Evolutionary conservation across 2,329 filamentous ascomycete species (phyloP).

Genomic region (Penicillium griseofulvum): DNA sequence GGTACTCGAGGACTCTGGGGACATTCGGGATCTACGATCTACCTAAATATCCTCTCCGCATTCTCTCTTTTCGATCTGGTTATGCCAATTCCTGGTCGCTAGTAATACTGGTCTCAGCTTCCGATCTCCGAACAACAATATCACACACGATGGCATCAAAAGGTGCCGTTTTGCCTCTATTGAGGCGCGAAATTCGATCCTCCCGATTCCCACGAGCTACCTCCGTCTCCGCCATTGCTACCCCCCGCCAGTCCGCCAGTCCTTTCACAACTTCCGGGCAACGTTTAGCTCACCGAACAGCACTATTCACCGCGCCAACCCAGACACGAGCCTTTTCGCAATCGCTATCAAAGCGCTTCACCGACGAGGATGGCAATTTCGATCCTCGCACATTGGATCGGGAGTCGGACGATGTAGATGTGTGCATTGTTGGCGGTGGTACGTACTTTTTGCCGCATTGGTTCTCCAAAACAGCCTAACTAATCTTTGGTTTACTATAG

Average conservation of each 20-base stretch:
- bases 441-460: slow-evolving; percentile 24
- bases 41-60: slow-evolving; percentile 8
- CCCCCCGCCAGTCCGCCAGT: slow-evolving; percentile 18
- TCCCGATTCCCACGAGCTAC: slow-evolving; percentile 31
- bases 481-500: slow-evolving; percentile 33
- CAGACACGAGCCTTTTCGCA: slow-evolving; percentile 48
- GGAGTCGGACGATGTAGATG: slow-evolving; percentile 90
- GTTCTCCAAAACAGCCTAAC: background rate
- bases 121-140: background rate
- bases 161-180: slow-evolving; percentile 39
- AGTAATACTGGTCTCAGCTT: slow-evolving; percentile 5
- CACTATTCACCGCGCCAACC: slow-evolving; percentile 19
- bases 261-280: slow-evolving; percentile 20
- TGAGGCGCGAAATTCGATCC: slow-evolving; percentile 41
- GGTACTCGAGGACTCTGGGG: slow-evolving; percentile 22
- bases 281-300: slow-evolving; percentile 19
- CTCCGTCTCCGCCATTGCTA: slow-evolving; percentile 23
- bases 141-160: slow-evolving; percentile 40
- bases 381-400: slow-evolving; percentile 71
- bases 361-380: slow-evolving; percentile 56
- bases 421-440: slow-evolving; percentile 92
- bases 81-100: slow-evolving; percentile 16
- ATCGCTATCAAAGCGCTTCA: slow-evolving; percentile 40
- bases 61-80: slow-evolving; percentile 2
- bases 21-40: slow-evolving; percentile 1